phyloP scores from a whole-genome alignment of 306 rosid species.

The Mimosa pudica region DNA sequence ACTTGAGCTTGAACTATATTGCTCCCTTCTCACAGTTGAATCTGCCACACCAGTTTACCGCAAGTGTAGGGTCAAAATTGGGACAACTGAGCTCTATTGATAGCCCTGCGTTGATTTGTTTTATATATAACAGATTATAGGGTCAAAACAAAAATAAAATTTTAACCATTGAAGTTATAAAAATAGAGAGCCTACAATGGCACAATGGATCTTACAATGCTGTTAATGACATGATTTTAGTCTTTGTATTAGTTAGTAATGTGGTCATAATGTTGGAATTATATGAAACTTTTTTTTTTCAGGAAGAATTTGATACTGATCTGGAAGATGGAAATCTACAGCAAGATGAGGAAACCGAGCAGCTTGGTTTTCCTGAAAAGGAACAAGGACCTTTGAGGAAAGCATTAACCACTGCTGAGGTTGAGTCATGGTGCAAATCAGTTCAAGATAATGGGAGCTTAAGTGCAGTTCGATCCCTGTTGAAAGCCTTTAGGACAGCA shows the following conservation, averaged over 20 bases:
- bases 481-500: slow-evolving; percentile 84
- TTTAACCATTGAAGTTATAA: neutral
- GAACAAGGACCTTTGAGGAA: slow-evolving; percentile 47
- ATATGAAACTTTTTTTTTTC: slow-evolving; percentile 36
- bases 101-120: neutral
- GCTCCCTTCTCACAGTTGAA: neutral
- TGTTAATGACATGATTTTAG: neutral
- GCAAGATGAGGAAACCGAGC: slow-evolving; percentile 40
- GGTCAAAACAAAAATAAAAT: neutral
- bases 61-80: neutral
- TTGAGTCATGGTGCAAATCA: slow-evolving; percentile 76
- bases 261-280: slow-evolving; percentile 6
- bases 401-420: slow-evolving; percentile 71
- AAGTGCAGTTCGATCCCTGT: slow-evolving; percentile 64
- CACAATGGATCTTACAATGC: neutral
- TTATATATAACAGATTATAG: neutral
- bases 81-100: neutral
- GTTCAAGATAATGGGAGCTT: slow-evolving; percentile 63
- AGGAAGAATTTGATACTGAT: slow-evolving; percentile 65
- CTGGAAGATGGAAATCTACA: slow-evolving; percentile 52
- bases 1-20: neutral
- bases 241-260: neutral
- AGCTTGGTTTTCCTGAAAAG: slow-evolving; percentile 41
- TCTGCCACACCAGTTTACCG: neutral
- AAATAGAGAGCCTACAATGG: neutral